A percentile compares a stretch with the other conserved stretches of the same genome.
These are phyloP conservation scores for Diaporthe velutina DNA, from an alignment of 2,329 filamentous ascomycete species.

Conservation along the genomic window DNA sequence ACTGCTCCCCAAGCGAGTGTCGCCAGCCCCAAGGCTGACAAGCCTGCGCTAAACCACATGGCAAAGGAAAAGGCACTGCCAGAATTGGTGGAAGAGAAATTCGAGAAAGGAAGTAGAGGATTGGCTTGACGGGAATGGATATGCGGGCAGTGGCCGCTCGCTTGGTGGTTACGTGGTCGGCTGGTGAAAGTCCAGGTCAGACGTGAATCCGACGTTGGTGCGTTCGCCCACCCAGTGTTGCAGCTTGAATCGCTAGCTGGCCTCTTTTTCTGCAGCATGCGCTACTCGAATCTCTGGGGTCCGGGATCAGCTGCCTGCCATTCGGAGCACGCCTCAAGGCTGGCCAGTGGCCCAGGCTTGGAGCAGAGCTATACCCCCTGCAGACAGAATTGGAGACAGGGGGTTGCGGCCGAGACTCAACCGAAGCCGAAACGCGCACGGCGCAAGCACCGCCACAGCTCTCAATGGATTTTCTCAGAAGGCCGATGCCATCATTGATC, in stretches of 20 bases:
- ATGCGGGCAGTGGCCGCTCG: constrained; percentile 37
- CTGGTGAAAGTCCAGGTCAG: constrained; percentile 29
- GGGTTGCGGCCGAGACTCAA: constrained; percentile 14
- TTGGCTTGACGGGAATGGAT: constrained; percentile 26
- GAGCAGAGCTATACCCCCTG: constrained; percentile 31
- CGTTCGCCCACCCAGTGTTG: constrained; percentile 22
- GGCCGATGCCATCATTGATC: constrained; percentile 37
- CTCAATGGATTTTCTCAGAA: constrained; percentile 37
- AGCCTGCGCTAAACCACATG: constrained; percentile 61
- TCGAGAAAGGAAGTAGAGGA: constrained; percentile 21
- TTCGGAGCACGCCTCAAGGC: constrained; percentile 10
- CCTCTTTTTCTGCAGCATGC: constrained; percentile 42
- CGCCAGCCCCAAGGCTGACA: constrained; percentile 63
- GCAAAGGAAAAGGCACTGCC: constrained; percentile 41
- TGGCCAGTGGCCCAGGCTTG: background rate
- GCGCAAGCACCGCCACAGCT: constrained; percentile 35
- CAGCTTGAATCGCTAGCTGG: constrained; percentile 44
- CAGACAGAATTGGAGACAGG: constrained; percentile 20
- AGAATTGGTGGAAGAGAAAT: constrained; percentile 25
- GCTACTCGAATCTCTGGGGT: constrained; percentile 37
- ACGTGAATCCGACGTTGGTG: constrained; percentile 30
- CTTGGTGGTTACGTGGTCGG: constrained; percentile 40
- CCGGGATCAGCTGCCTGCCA: constrained; percentile 33
- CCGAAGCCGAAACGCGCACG: constrained; percentile 24
- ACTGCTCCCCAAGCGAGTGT: constrained; percentile 62